Evolutionary conservation across 768 basidiomycete species (phyloP), one percentile per base, ranked within the genome.

Genomic region (Hericium coralloides): DNA sequence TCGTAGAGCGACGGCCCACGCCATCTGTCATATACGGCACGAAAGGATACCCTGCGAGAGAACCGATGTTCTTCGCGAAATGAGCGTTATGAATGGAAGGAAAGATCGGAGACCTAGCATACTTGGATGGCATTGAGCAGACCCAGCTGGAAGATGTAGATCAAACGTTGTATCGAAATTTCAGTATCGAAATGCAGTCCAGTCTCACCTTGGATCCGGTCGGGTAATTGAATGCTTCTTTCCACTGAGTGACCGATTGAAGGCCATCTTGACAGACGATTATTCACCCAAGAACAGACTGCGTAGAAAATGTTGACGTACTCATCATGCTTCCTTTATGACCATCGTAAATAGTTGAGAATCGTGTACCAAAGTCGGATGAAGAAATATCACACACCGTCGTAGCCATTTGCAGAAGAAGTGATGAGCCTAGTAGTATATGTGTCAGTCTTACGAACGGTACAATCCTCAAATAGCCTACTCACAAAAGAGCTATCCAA

Each of bases 51-150:
- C 66, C 65, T 23, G 51, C 59, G 38, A 70, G 53, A 14, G 64
- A 56, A 22, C 72, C 70, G 53, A 71, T 66, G 54, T 66, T 68
- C 57, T 70, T 18, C 43, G 3, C n/a, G 10, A 45, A 52, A 45
- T 38, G 7, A 20, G 53, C 18, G 18, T 25, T 20, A 61, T 47
- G 25, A 14, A 3, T 9, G 18, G 12, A 17, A 36, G 18, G 64
- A 85, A 87, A 52, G 89, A 76, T 17, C 89, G 69, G 15, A n/a
- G 4, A 5, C 15, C 43, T 9, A 18, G 15, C 43, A 8, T 20
- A 45, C 43, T n/a, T 45, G 70, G 25, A 71, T 69, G 37, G 71
- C 71, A 53, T 66, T 69, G 38, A 72, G 61, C 15, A 72, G 58
- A 39, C 70, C 68, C 17, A 68, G 61, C 60, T 64, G 38, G n/a